Base-by-base conservation (phyloP, 257 asterid genomes). In the Scutellaria baicalensis region DNA sequence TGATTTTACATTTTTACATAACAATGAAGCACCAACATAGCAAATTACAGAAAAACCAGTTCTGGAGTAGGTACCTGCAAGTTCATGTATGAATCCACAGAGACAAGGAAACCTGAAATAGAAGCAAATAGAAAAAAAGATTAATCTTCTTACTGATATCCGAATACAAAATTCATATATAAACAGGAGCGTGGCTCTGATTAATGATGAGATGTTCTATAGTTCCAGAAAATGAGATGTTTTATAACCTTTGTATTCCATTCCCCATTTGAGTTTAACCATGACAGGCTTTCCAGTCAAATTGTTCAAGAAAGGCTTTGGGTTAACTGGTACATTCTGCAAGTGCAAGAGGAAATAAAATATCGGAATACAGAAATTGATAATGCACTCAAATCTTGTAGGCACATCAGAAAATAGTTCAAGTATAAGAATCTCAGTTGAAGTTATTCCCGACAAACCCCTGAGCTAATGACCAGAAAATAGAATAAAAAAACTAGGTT, bases 191-290 rank as follows among this genome's bases (percentile, higher is more conserved):
- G 0, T 27, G 0, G 49, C 47, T 75, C 16, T 21, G 9, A 50
- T 3, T 8, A 45, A 45, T 55, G 36, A 20, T 18, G 13, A 23
- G 16, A 68, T 2, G 39, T 14, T 13, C 6, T 17, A 12, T 11
- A 52, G 45, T 52, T 35, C 23, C 17, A 60, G 39, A 3, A 33
- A 17, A 50, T 13, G 35, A 35, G 60, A 44, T 9, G n/a, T 23
- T 55, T 51, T 6, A 36, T 10, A 51, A 89, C 98, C 99, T 89
- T 94, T 94, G 82, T 94, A 91, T 70, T 91, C 96, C 96, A 94
- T 89, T 69, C 99, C 99, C 99, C 99, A 94, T 74, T 94, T 94
- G 59, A 94, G 96, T 73, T 94, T 94, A 20, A 91, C 99, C 89
- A 89, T 91, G 59, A 94, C 97, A 68, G 91, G 82, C 81, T 94